These are phyloP conservation scores for Penicillium turbatum DNA, from an alignment of 495 filamentous ascomycete genomes.

Conservation along the genomic window DNA sequence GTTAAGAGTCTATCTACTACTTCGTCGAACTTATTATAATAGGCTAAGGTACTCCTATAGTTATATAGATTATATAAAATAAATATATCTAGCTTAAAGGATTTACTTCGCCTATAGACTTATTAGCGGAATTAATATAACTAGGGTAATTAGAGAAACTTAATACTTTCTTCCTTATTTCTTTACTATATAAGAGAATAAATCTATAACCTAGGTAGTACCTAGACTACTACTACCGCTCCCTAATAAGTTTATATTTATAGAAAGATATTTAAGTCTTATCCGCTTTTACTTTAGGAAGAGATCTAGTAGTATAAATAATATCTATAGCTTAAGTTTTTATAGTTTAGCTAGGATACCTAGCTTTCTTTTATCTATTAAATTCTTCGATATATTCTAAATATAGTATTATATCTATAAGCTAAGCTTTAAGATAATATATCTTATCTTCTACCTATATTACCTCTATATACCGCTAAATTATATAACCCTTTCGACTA, in stretches of 20 bases:
- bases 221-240: conserved; percentile 8
- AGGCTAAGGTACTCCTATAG: background rate
- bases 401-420: conserved; percentile 9
- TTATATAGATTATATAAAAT: conserved; percentile 10
- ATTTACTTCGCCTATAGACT: conserved; percentile 7
- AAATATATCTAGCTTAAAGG: conserved; percentile 4
- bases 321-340: background rate
- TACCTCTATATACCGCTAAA: conserved; percentile 7
- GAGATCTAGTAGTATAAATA: background rate
- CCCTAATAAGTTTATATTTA: conserved; percentile 4
- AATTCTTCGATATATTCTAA: conserved; percentile 9
- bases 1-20: conserved; percentile 5
- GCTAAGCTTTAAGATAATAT: conserved; percentile 8
- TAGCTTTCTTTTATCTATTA: conserved; percentile 1
- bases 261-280: conserved; percentile 6
- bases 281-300: conserved; percentile 3
- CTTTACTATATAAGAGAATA: conserved; percentile 5
- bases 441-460: conserved; percentile 1
- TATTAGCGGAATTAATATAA: conserved; percentile 1
- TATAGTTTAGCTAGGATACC: conserved; percentile 1
- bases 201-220: conserved; percentile 5
- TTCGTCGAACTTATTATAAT: conserved; percentile 6
- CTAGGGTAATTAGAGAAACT: background rate
- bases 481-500: background rate
- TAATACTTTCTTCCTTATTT: conserved; percentile 8